phyloP scores from a whole-genome alignment of 148 eudicot species.

The Rhododendron griersonianum region DNA sequence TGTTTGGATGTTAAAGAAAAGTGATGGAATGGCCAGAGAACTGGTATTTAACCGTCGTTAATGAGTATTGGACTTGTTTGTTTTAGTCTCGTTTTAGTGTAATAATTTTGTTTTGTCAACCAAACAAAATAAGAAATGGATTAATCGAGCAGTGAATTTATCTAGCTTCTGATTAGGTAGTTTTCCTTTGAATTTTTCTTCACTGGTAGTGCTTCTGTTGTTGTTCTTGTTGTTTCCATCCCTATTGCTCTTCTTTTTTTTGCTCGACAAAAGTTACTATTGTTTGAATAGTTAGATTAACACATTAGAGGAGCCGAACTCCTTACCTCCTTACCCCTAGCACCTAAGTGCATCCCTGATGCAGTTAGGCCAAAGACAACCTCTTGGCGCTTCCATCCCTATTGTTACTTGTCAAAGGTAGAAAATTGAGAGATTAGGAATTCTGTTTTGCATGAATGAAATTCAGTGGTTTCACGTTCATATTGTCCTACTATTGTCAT shows the following conservation, averaged over 20 bases:
- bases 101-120: neutral
- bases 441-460: no score
- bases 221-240: neutral
- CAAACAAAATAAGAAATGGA: neutral
- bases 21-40: neutral
- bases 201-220: neutral
- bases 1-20: neutral
- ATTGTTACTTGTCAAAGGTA: no score
- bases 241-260: no score
- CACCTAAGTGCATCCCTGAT: no score
- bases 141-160: neutral
- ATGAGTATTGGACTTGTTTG: neutral
- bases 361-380: no score
- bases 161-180: neutral
- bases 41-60: neutral
- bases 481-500: neutral
- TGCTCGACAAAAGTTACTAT: no score
- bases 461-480: neutral
- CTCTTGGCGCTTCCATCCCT: no score
- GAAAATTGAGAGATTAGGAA: no score
- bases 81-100: neutral
- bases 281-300: no score
- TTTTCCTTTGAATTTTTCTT: neutral
- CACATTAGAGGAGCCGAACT: no score
- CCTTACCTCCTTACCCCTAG: no score